Evolutionary conservation across 176 grass and related monocot species (phyloP).

Genomic region (Alloteropsis semialata): DNA sequence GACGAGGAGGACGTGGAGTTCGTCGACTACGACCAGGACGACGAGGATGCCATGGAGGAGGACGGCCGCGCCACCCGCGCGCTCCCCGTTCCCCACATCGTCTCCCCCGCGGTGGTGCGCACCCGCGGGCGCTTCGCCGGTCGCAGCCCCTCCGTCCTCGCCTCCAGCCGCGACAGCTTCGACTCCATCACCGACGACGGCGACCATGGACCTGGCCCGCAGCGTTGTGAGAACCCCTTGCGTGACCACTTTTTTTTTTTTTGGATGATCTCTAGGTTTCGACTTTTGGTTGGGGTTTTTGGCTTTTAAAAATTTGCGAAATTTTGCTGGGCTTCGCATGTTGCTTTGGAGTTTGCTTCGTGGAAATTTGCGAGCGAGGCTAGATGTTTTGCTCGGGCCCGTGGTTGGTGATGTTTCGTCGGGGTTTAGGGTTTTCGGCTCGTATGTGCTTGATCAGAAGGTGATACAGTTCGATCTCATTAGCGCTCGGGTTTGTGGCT

Average conservation of each 20-base stretch:
- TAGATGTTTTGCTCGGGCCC: neutral
- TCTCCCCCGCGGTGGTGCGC: slow-evolving; percentile 27
- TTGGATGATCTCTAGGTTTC: slow-evolving; percentile 2
- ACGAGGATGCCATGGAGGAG: slow-evolving; percentile 51
- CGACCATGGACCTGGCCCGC: slow-evolving; percentile 17
- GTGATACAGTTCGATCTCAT: neutral
- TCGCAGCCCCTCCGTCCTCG: slow-evolving; percentile 37
- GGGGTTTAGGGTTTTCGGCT: slow-evolving; percentile 30
- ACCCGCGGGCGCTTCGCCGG: slow-evolving; percentile 36
- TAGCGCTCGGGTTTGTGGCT: neutral
- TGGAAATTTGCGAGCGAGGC: neutral
- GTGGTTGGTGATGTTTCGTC: neutral
- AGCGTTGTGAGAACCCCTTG: slow-evolving; percentile 44
- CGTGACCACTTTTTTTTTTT: neutral
- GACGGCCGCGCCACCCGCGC: slow-evolving; percentile 27
- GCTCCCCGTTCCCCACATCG: slow-evolving; percentile 52
- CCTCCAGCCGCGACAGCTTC: slow-evolving; percentile 35
- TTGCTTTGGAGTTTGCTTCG: neutral
- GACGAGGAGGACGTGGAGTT: slow-evolving; percentile 37
- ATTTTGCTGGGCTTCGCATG: neutral
- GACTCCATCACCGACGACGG: slow-evolving; percentile 20
- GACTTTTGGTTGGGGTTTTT: neutral
- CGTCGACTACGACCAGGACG: slow-evolving; percentile 30
- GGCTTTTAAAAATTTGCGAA: neutral
- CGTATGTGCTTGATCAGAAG: neutral